Base-by-base conservation (phyloP, 305 asterid genomes). In the Fraxinus nigra region DNA sequence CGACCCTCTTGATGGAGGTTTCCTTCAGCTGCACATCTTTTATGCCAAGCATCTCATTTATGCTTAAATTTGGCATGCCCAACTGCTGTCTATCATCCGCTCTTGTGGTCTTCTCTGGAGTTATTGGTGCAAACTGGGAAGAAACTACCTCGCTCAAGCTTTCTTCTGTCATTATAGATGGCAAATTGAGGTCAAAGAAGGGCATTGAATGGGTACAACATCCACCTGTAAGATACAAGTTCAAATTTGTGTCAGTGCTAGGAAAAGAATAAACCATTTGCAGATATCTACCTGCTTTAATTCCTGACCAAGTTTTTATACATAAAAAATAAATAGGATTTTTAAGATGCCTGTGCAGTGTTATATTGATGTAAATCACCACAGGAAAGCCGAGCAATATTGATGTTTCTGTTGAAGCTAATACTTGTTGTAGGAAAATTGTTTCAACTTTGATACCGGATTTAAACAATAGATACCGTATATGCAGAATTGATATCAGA, bases 51-150 rank as follows among this genome's bases (percentile, higher is more conserved):
- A 59, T 79, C 37, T 76, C 87, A 33, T 77, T 81, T 54, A 43
- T 78, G 81, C 84, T 75, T 69, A 79, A 83, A 83, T 79, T 78
- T 43, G 77, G 83, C 5, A 24, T 46, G 63, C 81, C 56, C 79
- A 83, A 73, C 48, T 79, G 86, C 48, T 82, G 87, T 81, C 75
- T 84, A 80, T 78, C 77, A 43, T 82, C 88, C 33, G 75, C 84
- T 81, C 54, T 85, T 56, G 82, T 81, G 77, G 63, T 81, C 82
- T 87, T 92, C 80, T 89, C 90, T 67, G 97, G 97, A 16, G 98
- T 95, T 81, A 88, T 78, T 14, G 97, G 94, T 79, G 84, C 92
- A 80, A 91, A 89, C 11, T 84, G 93, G 76, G 85, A 74, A 77
- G 86, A 80, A 14, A 69, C 80, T 37, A 77, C 86, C 79, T 76